phyloP scores from a whole-genome alignment of 2,329 filamentous ascomycete genomes.

The Cordyceps javanica region DNA sequence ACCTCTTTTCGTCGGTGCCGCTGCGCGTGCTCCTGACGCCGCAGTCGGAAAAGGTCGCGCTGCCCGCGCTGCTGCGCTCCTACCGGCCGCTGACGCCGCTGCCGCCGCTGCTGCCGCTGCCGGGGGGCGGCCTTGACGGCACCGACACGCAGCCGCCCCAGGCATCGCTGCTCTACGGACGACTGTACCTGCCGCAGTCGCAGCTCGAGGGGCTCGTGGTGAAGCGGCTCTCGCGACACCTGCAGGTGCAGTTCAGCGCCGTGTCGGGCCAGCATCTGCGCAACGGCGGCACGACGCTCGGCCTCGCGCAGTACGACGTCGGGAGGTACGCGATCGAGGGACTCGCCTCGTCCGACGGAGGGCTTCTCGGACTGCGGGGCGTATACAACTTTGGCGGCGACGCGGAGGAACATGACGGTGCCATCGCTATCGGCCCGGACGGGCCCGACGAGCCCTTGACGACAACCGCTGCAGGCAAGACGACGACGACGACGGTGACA shows the following conservation, averaged over 20 bases:
- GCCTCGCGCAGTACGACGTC: conserved; percentile 71
- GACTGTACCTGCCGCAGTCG: conserved; percentile 76
- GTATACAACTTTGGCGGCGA: conserved; percentile 92
- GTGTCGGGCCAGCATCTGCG: conserved; percentile 66
- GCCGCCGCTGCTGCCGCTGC: conserved; percentile 19
- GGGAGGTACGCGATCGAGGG: conserved; percentile 87
- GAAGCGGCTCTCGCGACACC: conserved; percentile 66
- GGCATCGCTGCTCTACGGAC: conserved; percentile 65
- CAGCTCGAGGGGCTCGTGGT: conserved; percentile 83
- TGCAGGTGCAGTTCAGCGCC: conserved; percentile 73
- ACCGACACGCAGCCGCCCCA: conserved; percentile 19
- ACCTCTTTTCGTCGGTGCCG: conserved; percentile 85
- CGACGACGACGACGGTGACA: neutral
- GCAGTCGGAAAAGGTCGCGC: conserved; percentile 66
- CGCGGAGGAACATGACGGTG: conserved; percentile 28
- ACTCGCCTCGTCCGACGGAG: conserved; percentile 86
- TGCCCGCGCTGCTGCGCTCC: conserved; percentile 72
- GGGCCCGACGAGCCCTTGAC: neutral
- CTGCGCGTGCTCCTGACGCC: conserved; percentile 58
- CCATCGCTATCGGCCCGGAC: neutral
- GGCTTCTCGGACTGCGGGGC: conserved; percentile 77
- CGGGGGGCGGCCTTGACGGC: no score
- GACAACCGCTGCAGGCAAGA: neutral
- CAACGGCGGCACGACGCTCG: conserved; percentile 70
- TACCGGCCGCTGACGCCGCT: conserved; percentile 74